These are phyloP conservation scores for Lotus japonicus DNA, from an alignment of 306 rosid species.

Conservation along the genomic window DNA sequence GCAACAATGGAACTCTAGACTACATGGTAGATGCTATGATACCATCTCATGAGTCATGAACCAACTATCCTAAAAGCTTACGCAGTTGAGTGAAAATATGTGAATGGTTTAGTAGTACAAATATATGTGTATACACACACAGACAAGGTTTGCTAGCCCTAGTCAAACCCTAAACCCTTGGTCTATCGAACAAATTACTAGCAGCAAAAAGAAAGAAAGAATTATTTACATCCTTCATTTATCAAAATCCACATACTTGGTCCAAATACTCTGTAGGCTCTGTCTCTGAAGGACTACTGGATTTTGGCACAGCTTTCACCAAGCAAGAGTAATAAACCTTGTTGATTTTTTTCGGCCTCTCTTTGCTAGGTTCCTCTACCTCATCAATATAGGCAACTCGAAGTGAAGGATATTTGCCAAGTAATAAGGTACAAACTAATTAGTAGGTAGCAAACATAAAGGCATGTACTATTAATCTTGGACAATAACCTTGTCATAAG, in stretches of 20 bases:
- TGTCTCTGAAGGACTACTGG: slow-evolving; percentile 60
- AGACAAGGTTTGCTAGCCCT: too few species aligned
- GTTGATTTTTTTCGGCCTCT: slow-evolving; percentile 62
- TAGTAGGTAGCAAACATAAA: background rate
- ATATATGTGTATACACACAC: too few species aligned
- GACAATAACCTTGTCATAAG: slow-evolving; percentile 77
- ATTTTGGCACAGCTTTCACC: slow-evolving; percentile 91
- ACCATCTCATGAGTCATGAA: too few species aligned
- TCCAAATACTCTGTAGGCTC: slow-evolving; percentile 76
- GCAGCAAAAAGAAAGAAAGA: background rate
- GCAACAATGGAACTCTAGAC: too few species aligned
- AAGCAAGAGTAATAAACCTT: slow-evolving; percentile 85
- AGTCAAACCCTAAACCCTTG: too few species aligned
- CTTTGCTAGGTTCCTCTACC: slow-evolving; percentile 88
- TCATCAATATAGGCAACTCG: slow-evolving; percentile 96
- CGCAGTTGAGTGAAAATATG: too few species aligned
- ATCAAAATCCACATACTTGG: slow-evolving; percentile 46
- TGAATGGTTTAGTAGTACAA: too few species aligned
- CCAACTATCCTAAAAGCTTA: too few species aligned
- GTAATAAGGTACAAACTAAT: slow-evolving; percentile 7
- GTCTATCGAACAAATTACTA: background rate
- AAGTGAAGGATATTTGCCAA: slow-evolving; percentile 82
- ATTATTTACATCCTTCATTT: background rate
- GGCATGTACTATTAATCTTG: background rate
- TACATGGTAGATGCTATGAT: too few species aligned